These are phyloP conservation scores for Garcia nutans DNA, from an alignment of 345 rosid species.

Conservation along the genomic window DNA sequence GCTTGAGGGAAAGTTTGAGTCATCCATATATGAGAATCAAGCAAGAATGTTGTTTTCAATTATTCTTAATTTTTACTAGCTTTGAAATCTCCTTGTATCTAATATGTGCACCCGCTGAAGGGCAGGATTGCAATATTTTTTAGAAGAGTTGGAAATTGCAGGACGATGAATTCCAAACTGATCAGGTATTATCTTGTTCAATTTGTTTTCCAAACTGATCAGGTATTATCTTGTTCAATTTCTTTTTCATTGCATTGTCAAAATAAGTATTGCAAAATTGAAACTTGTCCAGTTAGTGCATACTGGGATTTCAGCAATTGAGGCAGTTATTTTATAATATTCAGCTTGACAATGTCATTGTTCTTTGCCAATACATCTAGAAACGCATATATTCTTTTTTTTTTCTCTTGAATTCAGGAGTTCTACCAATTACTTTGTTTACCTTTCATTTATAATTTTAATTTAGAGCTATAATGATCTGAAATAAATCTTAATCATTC, in stretches of 20 bases:
- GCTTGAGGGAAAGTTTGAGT: conserved; percentile 43
- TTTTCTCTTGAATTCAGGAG: background rate
- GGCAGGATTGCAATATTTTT: conserved; percentile 50
- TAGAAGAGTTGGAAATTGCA: conserved; percentile 66
- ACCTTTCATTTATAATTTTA: background rate
- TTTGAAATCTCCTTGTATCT: conserved; percentile 22
- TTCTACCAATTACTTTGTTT: background rate
- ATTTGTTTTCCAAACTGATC: no score
- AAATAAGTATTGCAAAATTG: background rate
- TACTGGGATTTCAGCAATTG: background rate
- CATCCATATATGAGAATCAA: conserved; percentile 35
- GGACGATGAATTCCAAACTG: conserved; percentile 57
- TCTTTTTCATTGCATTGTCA: background rate
- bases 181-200: conserved; percentile 47
- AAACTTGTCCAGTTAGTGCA: background rate
- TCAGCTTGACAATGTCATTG: background rate
- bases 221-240: conserved; percentile 42
- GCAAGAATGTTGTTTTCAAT: conserved; percentile 28
- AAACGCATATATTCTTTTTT: conserved; percentile 11
- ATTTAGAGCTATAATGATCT: background rate
- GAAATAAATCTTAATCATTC: background rate
- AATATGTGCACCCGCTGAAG: conserved; percentile 13
- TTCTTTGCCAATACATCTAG: background rate
- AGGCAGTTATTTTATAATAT: background rate
- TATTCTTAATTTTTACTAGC: conserved; percentile 16